These are phyloP conservation scores for Neoascochyta sp. DNA, from an alignment of 2,329 filamentous ascomycete genomes.

Conservation along the genomic window DNA sequence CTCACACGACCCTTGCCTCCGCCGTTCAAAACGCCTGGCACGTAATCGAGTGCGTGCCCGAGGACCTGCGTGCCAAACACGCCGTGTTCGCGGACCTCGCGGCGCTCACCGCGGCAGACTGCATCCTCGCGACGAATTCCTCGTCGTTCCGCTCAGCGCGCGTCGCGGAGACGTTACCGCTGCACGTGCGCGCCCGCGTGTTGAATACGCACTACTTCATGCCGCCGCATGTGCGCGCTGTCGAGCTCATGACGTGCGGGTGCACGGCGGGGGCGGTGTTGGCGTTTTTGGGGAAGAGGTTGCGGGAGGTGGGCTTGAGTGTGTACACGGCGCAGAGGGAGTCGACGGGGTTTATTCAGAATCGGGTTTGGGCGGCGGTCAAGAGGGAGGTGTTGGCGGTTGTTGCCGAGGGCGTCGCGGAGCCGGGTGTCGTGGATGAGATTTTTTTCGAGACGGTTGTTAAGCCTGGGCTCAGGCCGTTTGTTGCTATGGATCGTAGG, in stretches of 20 bases:
- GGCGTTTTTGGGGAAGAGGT: background rate
- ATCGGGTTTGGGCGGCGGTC: constrained; percentile 54
- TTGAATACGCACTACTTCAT: constrained; percentile 1
- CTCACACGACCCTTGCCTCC: background rate
- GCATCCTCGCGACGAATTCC: background rate
- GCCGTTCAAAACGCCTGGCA: background rate
- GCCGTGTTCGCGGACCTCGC: background rate
- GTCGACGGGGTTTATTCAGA: constrained; percentile 53
- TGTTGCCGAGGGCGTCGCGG: constrained; percentile 45
- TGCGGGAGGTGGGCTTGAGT: background rate
- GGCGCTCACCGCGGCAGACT: background rate
- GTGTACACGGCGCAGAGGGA: constrained; percentile 14
- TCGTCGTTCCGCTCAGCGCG: background rate
- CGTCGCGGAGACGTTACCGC: background rate
- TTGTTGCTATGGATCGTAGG: constrained; percentile 1
- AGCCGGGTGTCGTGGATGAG: background rate
- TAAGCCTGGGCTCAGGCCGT: background rate
- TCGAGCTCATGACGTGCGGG: background rate
- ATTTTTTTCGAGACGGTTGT: background rate
- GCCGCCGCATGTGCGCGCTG: background rate
- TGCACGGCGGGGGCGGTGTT: background rate
- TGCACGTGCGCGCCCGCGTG: too few relatives aligned
- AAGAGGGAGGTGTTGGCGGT: constrained; percentile 51
- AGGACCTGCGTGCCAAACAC: background rate
- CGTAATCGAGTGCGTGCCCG: background rate